Base-by-base conservation (phyloP, 140 eudicot species). In the Oenanthe javanica region DNA sequence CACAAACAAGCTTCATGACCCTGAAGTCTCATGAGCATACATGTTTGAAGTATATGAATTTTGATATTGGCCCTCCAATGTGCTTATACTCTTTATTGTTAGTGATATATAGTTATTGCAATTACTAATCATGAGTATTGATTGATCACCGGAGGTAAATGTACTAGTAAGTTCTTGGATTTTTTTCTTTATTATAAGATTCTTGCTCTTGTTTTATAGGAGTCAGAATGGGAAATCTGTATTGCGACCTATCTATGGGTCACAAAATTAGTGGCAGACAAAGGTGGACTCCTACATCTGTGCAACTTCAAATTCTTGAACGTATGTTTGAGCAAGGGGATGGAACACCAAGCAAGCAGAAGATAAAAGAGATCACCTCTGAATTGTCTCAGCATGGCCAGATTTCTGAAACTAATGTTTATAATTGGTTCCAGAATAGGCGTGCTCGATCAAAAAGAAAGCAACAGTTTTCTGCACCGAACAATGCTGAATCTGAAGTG, bases 261-360 rank as follows among this genome's bases (percentile, higher is more conserved):
- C 97, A 94, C 59, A 94, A 94, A 76, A 89, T 92, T 67, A 87
- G 92, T 10, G 97, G 96, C 52, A 85, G 97, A 52, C 98, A 94
- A 73, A 87, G 98, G 50, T 94, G 98, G 98, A 92, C 98, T 36
- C 98, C 98, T 47, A 90, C 97, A 18, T 93, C 98, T 0, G 85
- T 89, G 67, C 98, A 94, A 84, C 98, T 94, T 85, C 96, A 94
- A 85, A 92, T 90, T 72, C 96, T 94, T 5, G 98, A 94, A 79
- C 90, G 95, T 31, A 94, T 94, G 47, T 94, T 94, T 61, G 93
- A 94, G 36, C 94, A 94, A 84, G 98, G 97, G 67, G 90, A 87
- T 55, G 98, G 98, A 70, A 90, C 98, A 16, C 98, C 98, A 57
- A 89, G 91, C 91, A 94, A 94, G 84, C 98, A 90, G 89, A 94